Base-by-base conservation (phyloP, 2,329 filamentous ascomycete genomes). In the Fusarium sp. region DNA sequence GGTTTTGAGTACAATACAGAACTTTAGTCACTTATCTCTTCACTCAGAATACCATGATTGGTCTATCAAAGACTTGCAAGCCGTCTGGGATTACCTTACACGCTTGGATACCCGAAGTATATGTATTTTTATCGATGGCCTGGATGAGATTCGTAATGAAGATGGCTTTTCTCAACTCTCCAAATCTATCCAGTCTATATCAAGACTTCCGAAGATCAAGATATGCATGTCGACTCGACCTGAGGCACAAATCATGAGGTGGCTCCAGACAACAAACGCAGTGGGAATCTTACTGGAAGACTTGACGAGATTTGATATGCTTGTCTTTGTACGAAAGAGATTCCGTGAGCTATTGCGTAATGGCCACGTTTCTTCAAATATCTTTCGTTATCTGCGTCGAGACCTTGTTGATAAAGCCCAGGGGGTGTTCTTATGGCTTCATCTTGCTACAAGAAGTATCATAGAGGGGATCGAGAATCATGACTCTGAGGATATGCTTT, bases 1-100 rank as follows among this genome's bases (percentile, higher is more conserved):
- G 0, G 30, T 35, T 0, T 3, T 1, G 9, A 14, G 11, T 0
- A 2, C 12, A 1, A 1, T 50, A 0, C 1, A 16, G 1, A 2
- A 20, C 0, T 61, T 50, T 1, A 0, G 3, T 0, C 16, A 14
- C 7, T 3, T 61, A 0, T 35, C 33, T 3, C 2, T 15, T 0
- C 33, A 16, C 2, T 35, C 33, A 1, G 14, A 3, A 16, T 35
- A 35, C 4, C 15, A 35, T 9, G 33, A 16, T 1, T 35, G 33
- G 33, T 35, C 14, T 16, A 35, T 16, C 33, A 16, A 35, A 1
- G 33, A 35, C 2, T 35, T 35, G 33, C 7, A 16, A 35, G 33
- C 2, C 0, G 33, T 35, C 15, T 35, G 33, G 33, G 3, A 16
- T 8, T 35, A 16, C 2, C 2, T 35, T 16, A 4, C 33, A 7